These are phyloP conservation scores for Umbelopsis sp. DNA, from an alignment of 371 early-diverging fungal genomes.

Conservation along the genomic window DNA sequence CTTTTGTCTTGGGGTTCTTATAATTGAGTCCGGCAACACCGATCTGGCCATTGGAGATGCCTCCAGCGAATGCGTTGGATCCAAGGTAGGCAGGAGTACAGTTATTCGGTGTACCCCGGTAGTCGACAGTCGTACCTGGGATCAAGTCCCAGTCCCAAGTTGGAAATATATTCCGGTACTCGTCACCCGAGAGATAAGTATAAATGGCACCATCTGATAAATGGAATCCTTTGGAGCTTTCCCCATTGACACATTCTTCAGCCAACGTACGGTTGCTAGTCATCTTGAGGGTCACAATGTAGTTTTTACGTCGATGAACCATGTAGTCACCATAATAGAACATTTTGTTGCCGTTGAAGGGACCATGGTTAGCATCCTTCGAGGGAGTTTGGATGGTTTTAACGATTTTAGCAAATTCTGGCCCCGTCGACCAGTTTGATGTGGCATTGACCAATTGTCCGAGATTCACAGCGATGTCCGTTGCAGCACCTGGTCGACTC, in stretches of 20 bases:
- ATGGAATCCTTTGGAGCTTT: constrained; percentile 35
- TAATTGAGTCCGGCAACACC: constrained; percentile 37
- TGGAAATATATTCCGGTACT: constrained; percentile 35
- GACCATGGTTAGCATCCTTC: constrained; percentile 35
- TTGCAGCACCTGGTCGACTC: constrained; percentile 12
- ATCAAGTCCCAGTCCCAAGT: constrained; percentile 38
- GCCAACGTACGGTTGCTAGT: constrained; percentile 37
- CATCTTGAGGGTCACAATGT: constrained; percentile 41
- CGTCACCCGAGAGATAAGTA: constrained; percentile 37
- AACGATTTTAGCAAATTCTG: not conserved
- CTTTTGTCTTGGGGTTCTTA: constrained; percentile 28
- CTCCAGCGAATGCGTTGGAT: constrained; percentile 29
- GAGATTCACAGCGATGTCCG: not conserved
- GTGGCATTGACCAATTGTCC: not conserved
- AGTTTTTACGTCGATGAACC: constrained; percentile 37
- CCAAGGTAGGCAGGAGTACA: constrained; percentile 24
- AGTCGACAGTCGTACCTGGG: constrained; percentile 36
- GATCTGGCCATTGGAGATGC: constrained; percentile 28
- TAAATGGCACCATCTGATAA: constrained; percentile 36
- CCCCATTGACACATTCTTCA: constrained; percentile 37
- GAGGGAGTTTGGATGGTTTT: constrained; percentile 2
- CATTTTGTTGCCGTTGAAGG: constrained; percentile 29
- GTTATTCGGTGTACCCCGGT: constrained; percentile 24
- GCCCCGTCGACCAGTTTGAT: not conserved
- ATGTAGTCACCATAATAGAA: constrained; percentile 26